Evolutionary conservation across 2,329 filamentous ascomycete species (phyloP).

Genomic region (Aspergillus texensis): DNA sequence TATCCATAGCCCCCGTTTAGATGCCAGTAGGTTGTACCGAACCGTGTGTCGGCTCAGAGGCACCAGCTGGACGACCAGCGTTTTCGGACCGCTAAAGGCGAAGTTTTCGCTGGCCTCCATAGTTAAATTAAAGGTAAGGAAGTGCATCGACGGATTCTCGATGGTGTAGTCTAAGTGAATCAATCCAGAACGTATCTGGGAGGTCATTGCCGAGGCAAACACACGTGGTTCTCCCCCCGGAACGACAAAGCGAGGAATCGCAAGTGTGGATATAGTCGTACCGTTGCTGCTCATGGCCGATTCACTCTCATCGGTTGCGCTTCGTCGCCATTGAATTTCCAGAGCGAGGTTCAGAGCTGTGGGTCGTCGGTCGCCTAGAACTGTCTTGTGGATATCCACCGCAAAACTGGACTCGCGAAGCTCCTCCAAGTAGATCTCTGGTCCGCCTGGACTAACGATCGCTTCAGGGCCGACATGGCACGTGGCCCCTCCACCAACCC

Average conservation of each 20-base stretch:
- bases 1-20: constrained; percentile 67
- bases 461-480: constrained; percentile 52
- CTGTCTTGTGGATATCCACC: constrained; percentile 72
- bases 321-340: constrained; percentile 74
- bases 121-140: constrained; percentile 85
- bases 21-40: constrained; percentile 74
- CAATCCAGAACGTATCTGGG: constrained; percentile 35
- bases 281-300: constrained; percentile 29
- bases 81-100: constrained; percentile 87
- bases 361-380: constrained; percentile 78
- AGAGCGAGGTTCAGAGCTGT: constrained; percentile 75
- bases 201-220: constrained; percentile 55
- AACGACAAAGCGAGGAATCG: constrained; percentile 77
- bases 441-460: constrained; percentile 30
- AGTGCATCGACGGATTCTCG: constrained; percentile 93
- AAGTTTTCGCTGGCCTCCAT: constrained; percentile 95
- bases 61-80: constrained; percentile 75
- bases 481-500: constrained; percentile 63
- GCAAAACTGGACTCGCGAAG: constrained; percentile 74
- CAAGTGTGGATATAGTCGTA: constrained; percentile 68
- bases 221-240: constrained; percentile 86
- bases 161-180: constrained; percentile 68
- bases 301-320: constrained; percentile 32
- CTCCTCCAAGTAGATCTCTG: constrained; percentile 63
- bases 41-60: constrained; percentile 76